Base-by-base conservation (phyloP, 495 filamentous ascomycete species). In the Xylaria curta region DNA sequence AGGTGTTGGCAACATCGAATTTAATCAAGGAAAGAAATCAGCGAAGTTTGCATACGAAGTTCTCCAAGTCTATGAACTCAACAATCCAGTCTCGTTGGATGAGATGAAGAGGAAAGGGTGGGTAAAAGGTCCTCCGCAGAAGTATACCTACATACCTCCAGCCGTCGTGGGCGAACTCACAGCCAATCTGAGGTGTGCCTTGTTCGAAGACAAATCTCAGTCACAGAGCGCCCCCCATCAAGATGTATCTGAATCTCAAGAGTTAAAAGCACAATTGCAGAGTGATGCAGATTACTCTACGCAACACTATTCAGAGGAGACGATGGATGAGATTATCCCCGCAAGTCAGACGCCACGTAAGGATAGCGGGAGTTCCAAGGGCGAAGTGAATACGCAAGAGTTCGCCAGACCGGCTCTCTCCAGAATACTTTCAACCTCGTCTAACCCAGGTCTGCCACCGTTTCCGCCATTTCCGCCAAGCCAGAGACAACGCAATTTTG, bases 31-130 rank as follows among this genome's bases (percentile, higher is more conserved):
- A 36, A 75, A 68, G 19, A 68, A 36, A 19, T 56, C 61, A 9
- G 73, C 74, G 36, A 81, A 79, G 33, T 82, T 73, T 49, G 86
- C 86, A 19, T 83, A 86, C 60, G 82, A 87, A 74, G 77, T 88
- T 40, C 38, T 82, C 5, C 84, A 87, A 69, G 81, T 88, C 8
- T 88, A 88, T 64, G 79, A 85, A 72, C 81, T 89, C 5, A 85
- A 87, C 62, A 82, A 87, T 65, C 83, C 85, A 0, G 74, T 86
- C n/a, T 78, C 82, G 2, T 70, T 82, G 19, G 75, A 78, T 1
- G 75, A 81, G 15, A 81, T 87, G 80, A 76, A 80, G 60, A 74
- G 79, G 15, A 81, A 83, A 28, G 85, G 82, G 0, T 82, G 85
- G 81, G 72, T 85, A 4, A 71, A 76, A 0, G 70, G 72, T 10